phyloP scores from a whole-genome alignment of 139 green algal genomes.

The Spirogloea muscicola region DNA sequence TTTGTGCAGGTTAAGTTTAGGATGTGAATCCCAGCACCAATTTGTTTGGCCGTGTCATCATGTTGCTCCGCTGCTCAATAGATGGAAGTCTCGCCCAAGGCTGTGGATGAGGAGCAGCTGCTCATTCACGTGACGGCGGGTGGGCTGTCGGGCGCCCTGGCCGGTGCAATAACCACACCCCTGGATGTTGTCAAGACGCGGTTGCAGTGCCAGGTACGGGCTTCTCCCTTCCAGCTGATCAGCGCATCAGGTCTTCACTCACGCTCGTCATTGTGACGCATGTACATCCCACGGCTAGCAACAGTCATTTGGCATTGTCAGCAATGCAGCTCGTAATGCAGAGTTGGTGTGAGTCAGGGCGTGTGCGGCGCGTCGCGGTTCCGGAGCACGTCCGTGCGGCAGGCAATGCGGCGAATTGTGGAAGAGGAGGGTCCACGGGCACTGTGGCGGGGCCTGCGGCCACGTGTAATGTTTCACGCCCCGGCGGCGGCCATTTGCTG shows the following conservation, averaged over 20 bases:
- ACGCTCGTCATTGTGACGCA: no score
- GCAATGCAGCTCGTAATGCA: no score
- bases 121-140: constrained; percentile 53
- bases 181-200: constrained; percentile 91
- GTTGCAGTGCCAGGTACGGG: constrained; percentile 60
- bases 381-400: constrained; percentile 11
- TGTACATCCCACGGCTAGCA: no score
- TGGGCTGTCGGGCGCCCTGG: constrained; percentile 65
- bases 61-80: no score
- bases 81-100: no score
- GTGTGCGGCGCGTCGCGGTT: constrained; percentile 30
- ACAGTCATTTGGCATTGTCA: no score
- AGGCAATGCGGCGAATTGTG: constrained; percentile 63
- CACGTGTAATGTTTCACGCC: constrained; percentile 89
- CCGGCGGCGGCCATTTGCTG: constrained; percentile 91
- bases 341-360: constrained; percentile 1
- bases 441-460: constrained; percentile 73
- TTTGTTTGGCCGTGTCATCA: no score
- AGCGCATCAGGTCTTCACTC: no score
- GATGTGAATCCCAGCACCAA: no score
- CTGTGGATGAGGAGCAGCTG: constrained; percentile 38
- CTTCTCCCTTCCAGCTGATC: no score
- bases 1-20: no score
- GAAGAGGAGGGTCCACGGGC: constrained; percentile 71
- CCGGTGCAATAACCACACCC: constrained; percentile 75